Percentiles rank a stretch among this genome's conserved stretches.
Conservation (phyloP, 805 yeast species). For the Priceomyces melissophilus region DNA sequence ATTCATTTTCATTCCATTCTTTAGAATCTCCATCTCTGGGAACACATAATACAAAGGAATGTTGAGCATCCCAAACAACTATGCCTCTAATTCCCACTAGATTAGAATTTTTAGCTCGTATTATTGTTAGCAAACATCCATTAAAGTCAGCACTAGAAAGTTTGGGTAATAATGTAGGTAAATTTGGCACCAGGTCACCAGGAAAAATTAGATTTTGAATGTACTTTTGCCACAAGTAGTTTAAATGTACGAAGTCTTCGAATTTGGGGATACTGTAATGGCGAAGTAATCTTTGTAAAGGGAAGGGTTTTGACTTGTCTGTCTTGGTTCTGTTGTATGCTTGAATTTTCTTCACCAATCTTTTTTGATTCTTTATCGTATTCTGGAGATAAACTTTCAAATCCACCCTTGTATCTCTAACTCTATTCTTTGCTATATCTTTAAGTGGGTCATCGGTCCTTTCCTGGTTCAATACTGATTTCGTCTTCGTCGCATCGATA, state of each 20-base stretch:
- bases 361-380: slow-evolving; percentile 38
- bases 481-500: slow-evolving; percentile 14
- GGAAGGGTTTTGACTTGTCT: slow-evolving; percentile 21
- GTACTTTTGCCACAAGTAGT: slow-evolving; percentile 72
- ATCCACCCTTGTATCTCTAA: slow-evolving; percentile 34
- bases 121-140: slow-evolving; percentile 66
- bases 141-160: slow-evolving; percentile 76
- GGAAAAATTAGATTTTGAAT: slow-evolving; percentile 52
- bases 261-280: slow-evolving; percentile 36
- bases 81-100: slow-evolving; percentile 67
- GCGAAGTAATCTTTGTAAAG: slow-evolving; percentile 18
- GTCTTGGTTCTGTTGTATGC: slow-evolving; percentile 18
- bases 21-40: slow-evolving; percentile 31
- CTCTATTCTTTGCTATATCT: slow-evolving; percentile 20
- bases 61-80: slow-evolving; percentile 80
- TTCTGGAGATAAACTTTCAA: slow-evolving; percentile 39
- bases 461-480: slow-evolving; percentile 16
- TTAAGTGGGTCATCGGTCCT: slow-evolving; percentile 9
- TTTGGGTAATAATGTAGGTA: slow-evolving; percentile 44
- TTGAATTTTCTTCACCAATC: slow-evolving; percentile 35
- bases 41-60: slow-evolving; percentile 61
- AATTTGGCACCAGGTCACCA: slow-evolving; percentile 19
- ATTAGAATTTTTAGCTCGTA: slow-evolving; percentile 52
- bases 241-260: slow-evolving; percentile 51
- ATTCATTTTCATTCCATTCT: slow-evolving; percentile 31